phyloP scores from a whole-genome alignment of 148 eudicot species.

The Chenopodium formosanum region DNA sequence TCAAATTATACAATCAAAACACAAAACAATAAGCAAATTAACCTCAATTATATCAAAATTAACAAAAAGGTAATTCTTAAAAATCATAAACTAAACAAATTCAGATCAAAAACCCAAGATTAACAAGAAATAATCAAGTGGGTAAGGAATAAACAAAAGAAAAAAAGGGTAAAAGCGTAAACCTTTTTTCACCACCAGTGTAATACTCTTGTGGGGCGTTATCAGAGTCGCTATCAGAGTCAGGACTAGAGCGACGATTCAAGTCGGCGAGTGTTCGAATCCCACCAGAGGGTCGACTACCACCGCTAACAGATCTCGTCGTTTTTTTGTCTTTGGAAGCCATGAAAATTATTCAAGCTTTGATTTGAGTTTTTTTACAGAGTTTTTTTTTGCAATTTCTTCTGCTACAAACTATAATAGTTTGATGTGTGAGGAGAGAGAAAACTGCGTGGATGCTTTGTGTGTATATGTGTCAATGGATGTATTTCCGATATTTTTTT shows the following conservation, averaged over 20 bases:
- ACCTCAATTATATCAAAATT: not conserved
- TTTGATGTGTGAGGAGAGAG: not conserved
- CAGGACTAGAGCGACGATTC: conserved; percentile 74
- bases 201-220: conserved; percentile 80
- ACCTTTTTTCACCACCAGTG: conserved; percentile 96
- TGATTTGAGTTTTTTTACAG: not conserved
- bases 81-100: not conserved
- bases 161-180: not conserved
- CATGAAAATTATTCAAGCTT: conserved; percentile 24
- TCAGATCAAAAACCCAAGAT: not conserved
- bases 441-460: not conserved
- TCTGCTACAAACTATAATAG: not conserved
- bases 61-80: not conserved
- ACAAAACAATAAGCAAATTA: not conserved
- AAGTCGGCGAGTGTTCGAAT: conserved; percentile 84
- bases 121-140: not conserved
- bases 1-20: not conserved
- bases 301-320: conserved; percentile 51
- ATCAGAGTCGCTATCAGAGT: conserved; percentile 78
- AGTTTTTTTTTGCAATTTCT: not conserved
- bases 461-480: too few relatives aligned
- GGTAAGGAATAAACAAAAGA: too few relatives aligned
- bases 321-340: conserved; percentile 88
- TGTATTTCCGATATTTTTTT: too few relatives aligned
- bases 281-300: conserved; percentile 56